These are phyloP conservation scores for Ammopiptanthus mongolicus DNA, from an alignment of 306 rosid genomes.

Conservation along the genomic window DNA sequence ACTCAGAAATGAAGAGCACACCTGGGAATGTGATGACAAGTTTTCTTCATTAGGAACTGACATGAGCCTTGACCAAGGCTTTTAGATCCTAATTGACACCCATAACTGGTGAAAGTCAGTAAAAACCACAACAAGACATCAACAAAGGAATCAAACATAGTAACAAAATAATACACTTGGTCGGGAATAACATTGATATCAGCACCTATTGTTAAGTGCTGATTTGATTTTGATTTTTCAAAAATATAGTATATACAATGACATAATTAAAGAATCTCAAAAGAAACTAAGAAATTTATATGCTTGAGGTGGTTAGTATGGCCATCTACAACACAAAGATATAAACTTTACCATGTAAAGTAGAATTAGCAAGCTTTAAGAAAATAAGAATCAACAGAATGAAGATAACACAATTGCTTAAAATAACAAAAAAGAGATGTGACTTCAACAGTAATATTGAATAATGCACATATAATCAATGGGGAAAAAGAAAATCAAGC, in stretches of 20 bases:
- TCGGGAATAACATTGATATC: not conserved
- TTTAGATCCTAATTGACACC: conserved; percentile 21
- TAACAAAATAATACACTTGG: not conserved
- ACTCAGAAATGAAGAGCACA: conserved; percentile 25
- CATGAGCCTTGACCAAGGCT: conserved; percentile 38
- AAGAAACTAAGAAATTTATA: not conserved
- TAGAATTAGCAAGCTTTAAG: not conserved
- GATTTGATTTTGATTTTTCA: conserved; percentile 1
- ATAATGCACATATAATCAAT: not conserved
- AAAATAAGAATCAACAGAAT: not conserved
- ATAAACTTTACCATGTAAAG: not conserved
- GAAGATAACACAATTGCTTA: not conserved
- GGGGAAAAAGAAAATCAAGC: not conserved
- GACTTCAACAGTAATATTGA: not conserved
- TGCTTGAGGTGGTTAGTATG: not conserved
- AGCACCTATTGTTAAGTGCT: not conserved
- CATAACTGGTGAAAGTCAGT: conserved; percentile 20
- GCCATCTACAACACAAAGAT: not conserved
- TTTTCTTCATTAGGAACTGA: conserved; percentile 58
- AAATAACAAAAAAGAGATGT: not conserved
- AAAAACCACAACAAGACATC: conserved; percentile 2
- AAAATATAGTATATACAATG: not conserved
- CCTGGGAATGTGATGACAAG: conserved; percentile 61
- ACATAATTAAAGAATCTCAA: not conserved
- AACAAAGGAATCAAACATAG: not conserved